Conservation (phyloP, 345 rosid species). For the Camelina neglecta region DNA sequence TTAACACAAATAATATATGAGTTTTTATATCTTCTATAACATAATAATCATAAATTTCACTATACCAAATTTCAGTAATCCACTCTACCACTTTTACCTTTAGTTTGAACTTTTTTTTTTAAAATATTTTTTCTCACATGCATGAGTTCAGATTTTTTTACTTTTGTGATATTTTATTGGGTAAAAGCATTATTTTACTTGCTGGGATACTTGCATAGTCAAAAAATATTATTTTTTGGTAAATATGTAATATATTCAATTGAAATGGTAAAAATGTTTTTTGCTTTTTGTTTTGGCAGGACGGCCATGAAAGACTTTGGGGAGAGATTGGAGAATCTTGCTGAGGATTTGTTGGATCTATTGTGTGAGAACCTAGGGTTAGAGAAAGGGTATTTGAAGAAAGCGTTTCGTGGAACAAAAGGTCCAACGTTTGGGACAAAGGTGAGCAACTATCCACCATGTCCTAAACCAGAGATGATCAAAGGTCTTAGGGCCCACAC, state of each 20-base stretch:
- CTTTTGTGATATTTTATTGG: slow-evolving; percentile 22
- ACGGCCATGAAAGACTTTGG: slow-evolving; percentile 71
- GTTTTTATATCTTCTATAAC: too few relatives aligned
- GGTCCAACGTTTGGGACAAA: slow-evolving; percentile 92
- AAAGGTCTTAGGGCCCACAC: slow-evolving; percentile 97
- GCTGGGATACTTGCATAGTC: not conserved
- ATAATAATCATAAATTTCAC: too few relatives aligned
- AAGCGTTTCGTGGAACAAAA: slow-evolving; percentile 66
- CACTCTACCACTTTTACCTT: slow-evolving; percentile 18
- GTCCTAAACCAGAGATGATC: slow-evolving; percentile 90
- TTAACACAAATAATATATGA: too few relatives aligned
- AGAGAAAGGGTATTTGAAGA: slow-evolving; percentile 82
- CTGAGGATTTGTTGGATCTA: slow-evolving; percentile 68
- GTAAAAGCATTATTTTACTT: not conserved
- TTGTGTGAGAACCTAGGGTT: slow-evolving; percentile 83
- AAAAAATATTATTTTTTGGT: not conserved
- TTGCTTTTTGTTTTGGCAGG: slow-evolving; percentile 44
- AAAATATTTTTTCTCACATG: not conserved
- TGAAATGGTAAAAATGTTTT: slow-evolving; percentile 3
- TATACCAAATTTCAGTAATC: not conserved
- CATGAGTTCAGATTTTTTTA: not conserved
- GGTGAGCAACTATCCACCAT: slow-evolving; percentile 90
- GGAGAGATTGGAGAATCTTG: slow-evolving; percentile 63
- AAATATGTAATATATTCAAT: not conserved
- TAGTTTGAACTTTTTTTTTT: not conserved